Percentiles rank a stretch among this genome's conserved stretches.
Evolutionary conservation across 208 protist genomes (phyloP).

Genomic region (Acanthamoeba quina): DNA sequence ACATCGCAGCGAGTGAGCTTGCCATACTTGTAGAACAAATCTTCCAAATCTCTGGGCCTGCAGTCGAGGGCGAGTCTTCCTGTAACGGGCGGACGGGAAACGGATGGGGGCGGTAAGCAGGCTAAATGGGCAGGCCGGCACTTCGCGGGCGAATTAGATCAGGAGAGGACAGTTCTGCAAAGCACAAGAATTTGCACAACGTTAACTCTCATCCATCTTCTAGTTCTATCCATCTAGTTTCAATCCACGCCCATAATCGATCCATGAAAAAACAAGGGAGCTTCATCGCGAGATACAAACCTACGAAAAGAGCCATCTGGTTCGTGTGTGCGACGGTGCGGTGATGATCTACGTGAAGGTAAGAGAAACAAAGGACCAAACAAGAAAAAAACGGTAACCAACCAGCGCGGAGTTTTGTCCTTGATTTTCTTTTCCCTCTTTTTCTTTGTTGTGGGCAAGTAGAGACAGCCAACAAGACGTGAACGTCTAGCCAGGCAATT

Average conservation of each 20-base stretch:
- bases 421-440: not conserved
- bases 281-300: not conserved
- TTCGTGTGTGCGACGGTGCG: not conserved
- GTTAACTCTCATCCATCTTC: not conserved
- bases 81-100: slow-evolving; percentile 31
- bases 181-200: not conserved
- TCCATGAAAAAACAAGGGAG: not conserved
- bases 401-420: not conserved
- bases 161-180: not conserved
- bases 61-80: slow-evolving; percentile 56
- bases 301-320: slow-evolving; percentile 62
- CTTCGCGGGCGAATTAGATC: not conserved
- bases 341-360: not conserved
- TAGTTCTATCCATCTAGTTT: not conserved
- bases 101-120: slow-evolving; percentile 45
- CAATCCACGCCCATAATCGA: not conserved
- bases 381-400: not conserved
- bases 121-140: slow-evolving; percentile 32
- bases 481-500: too few species aligned
- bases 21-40: slow-evolving; percentile 76
- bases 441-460: not conserved
- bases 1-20: slow-evolving; percentile 64
- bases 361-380: not conserved
- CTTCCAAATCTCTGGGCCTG: slow-evolving; percentile 58
- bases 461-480: not conserved